Conservation (phyloP, 306 rosid species). For the Fagus crenata region DNA sequence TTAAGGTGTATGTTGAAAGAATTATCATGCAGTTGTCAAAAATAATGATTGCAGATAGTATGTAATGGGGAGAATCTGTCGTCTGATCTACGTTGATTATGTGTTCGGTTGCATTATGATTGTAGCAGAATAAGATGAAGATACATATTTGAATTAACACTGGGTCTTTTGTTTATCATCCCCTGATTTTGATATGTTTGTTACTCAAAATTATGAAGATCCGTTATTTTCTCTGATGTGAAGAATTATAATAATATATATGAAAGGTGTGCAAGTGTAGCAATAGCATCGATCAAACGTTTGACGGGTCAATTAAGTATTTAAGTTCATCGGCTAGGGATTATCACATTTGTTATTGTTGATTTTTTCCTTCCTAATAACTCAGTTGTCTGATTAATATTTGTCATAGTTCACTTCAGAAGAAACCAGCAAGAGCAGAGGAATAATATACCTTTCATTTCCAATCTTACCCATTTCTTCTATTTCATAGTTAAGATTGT, state of each 20-base stretch:
- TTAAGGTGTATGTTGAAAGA: constrained; percentile 6
- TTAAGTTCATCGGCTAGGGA: too few relatives aligned
- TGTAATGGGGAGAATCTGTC: background rate
- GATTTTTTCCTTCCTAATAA: too few relatives aligned
- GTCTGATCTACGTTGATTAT: too few relatives aligned
- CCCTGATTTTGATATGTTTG: background rate
- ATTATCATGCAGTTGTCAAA: background rate
- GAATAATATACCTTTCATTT: too few relatives aligned
- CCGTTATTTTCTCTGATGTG: background rate
- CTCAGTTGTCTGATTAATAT: too few relatives aligned
- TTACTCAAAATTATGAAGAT: background rate
- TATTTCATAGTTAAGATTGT: too few relatives aligned
- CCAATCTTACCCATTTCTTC: too few relatives aligned
- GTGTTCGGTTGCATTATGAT: too few relatives aligned
- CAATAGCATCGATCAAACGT: background rate
- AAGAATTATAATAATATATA: too few relatives aligned
- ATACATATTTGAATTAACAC: background rate
- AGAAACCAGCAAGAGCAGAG: too few relatives aligned
- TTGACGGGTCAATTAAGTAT: background rate
- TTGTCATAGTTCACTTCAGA: too few relatives aligned
- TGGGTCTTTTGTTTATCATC: background rate
- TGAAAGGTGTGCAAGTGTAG: background rate
- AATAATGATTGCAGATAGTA: background rate
- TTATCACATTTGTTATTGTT: background rate
- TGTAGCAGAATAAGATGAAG: background rate